These are phyloP conservation scores for Moricandia arvensis DNA, from an alignment of 345 rosid species.

Conservation along the genomic window DNA sequence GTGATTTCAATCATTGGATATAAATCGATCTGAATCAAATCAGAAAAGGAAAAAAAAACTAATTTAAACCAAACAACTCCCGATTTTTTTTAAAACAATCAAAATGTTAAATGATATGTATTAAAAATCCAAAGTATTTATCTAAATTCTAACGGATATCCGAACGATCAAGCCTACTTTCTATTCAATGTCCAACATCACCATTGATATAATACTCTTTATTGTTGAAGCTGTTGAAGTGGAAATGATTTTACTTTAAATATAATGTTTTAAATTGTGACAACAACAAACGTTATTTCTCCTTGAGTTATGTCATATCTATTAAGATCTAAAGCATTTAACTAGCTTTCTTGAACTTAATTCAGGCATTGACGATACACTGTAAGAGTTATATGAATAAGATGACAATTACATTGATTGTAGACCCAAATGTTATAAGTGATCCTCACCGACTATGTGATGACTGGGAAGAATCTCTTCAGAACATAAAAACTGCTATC, in stretches of 20 bases:
- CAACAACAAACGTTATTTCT: background rate
- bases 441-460: slow-evolving; percentile 62
- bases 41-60: too few species aligned
- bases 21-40: too few species aligned
- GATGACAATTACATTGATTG: slow-evolving; percentile 61
- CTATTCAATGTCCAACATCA: background rate
- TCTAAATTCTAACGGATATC: too few species aligned
- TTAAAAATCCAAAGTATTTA: too few species aligned
- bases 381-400: slow-evolving; percentile 69
- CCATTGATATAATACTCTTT: background rate
- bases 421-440: slow-evolving; percentile 63
- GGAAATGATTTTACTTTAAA: background rate
- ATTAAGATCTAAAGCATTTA: background rate
- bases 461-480: slow-evolving; percentile 56
- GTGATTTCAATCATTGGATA: too few species aligned
- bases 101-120: too few species aligned
- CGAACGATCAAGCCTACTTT: too few species aligned
- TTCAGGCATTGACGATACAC: slow-evolving; percentile 74
- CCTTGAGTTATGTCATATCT: background rate
- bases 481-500: slow-evolving; percentile 41
- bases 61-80: too few species aligned
- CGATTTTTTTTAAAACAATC: too few species aligned
- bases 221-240: background rate
- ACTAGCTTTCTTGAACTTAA: background rate
- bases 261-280: background rate